Percentiles rank a stretch among this genome's conserved stretches.
Evolutionary conservation across 2,329 filamentous ascomycete species (phyloP).

Genomic region (Curvularia eragrostidis): DNA sequence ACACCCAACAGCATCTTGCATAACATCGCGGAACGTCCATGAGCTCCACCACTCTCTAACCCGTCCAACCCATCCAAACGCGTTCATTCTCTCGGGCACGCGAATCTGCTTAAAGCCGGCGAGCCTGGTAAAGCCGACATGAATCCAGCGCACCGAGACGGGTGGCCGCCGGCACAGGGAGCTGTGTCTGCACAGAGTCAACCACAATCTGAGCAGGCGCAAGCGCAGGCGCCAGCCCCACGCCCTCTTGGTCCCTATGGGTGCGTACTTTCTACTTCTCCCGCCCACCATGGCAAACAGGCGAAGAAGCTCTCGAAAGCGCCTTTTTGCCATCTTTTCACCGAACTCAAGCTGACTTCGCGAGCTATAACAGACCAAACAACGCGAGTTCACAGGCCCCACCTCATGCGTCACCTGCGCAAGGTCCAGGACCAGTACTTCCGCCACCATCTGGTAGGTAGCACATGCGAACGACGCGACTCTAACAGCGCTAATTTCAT

Average conservation of each 20-base stretch:
- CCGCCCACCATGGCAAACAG: slow-evolving; percentile 16
- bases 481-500: slow-evolving; percentile 25
- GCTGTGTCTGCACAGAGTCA: slow-evolving; percentile 55
- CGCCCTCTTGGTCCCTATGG: slow-evolving; percentile 47
- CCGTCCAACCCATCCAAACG: slow-evolving; percentile 21
- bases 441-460: slow-evolving; percentile 51
- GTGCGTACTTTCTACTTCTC: slow-evolving; percentile 33
- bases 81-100: slow-evolving; percentile 21
- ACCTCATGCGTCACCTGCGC: slow-evolving; percentile 46
- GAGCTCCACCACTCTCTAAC: slow-evolving; percentile 25
- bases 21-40: slow-evolving; percentile 25
- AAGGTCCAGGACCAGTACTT: slow-evolving; percentile 47
- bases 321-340: slow-evolving; percentile 18
- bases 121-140: slow-evolving; percentile 45
- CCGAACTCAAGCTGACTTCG: slow-evolving; percentile 28
- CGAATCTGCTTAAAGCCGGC: slow-evolving; percentile 36
- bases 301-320: slow-evolving; percentile 24
- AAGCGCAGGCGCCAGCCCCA: slow-evolving; percentile 43
- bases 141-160: slow-evolving; percentile 52
- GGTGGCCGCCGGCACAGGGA: slow-evolving; percentile 55
- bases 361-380: slow-evolving; percentile 33
- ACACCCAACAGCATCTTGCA: slow-evolving; percentile 18
- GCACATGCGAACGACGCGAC: slow-evolving; percentile 15
- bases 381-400: slow-evolving; percentile 43
- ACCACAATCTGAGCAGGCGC: slow-evolving; percentile 46